Evolutionary conservation across 371 early-diverging fungal species (phyloP), one percentile per base, ranked within the genome.

Genomic region (Mortierella sp.): DNA sequence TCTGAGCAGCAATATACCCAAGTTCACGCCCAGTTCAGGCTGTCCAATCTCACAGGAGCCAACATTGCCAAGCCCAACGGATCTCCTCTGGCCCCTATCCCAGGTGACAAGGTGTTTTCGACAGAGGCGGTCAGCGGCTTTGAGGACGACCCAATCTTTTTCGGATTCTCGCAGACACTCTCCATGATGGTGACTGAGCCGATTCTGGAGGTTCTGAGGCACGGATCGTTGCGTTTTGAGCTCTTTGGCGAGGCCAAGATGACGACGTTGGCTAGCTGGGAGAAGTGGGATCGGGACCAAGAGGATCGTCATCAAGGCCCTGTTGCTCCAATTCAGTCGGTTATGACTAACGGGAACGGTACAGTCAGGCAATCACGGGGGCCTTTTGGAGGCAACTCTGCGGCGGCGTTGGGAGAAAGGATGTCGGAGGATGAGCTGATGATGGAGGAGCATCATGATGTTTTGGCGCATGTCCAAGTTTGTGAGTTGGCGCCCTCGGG

Each of bases 1-100:
- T 88, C 81, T 54, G 97, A 96, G 87, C 78, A 83, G n/a, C 93
- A 95, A 74, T 94, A 90, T 79, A 94, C 95, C 24, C 91, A 94
- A 69, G 93, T 97, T 19, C 98, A 98, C 78, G 93, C 94, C 46
- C 96, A 96, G 70, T 94, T 96, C 86, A 89, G 93, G 74, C 82
- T 93, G 5, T 93, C 93, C 0, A 92, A 93, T 6, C 92, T 95
- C 82, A 91, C 91, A 21, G 88, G 89, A 46, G 43, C 77, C 50
- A 71, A 69, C 71, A 43, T 37, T 14, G 26, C 43, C 21, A 37
- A 67, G 5, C 11, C 75, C 43, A 69, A 44, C 37, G 72, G 72
- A 26, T 46, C 61, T 8, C 44, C 40, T 24, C 69, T 28, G n/a
- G 61, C 69, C 6, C 57, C 51, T 5, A 88, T 89, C 3, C 74